Evolutionary conservation across 2,329 filamentous ascomycete species (phyloP), one percentile per base, ranked within the genome.

Genomic region (Phaeosphaeria sp.): DNA sequence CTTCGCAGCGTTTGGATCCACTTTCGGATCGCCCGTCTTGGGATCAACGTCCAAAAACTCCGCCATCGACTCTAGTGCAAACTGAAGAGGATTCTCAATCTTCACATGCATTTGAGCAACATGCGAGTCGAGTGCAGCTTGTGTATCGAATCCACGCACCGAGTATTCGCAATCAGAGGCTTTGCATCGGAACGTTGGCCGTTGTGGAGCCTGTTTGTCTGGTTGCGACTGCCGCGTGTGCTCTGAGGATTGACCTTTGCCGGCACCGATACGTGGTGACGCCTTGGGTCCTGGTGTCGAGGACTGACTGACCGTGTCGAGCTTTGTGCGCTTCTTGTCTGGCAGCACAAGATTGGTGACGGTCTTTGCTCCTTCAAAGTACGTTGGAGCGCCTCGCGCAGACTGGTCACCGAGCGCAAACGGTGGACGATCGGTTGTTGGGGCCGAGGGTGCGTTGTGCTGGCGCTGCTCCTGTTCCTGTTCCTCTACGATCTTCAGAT

Each of bases 321-420:
- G 72, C 77, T 85, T 87, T 52, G 81, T 80, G 66, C 81, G 84
- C 78, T 88, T 89, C 55, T 80, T 78, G 2, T 82, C 80, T 18
- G 86, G 86, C 22, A 88, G 73, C 47, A 85, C 83, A 47, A 89
- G 79, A 61, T 87, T 84, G 50, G 82, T 85, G 49, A 88, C 79
- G 50, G 81, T 79, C 20, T 80, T 81, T 20, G 80, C 78, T 9
- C 79, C 66, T 43, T 73, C 80, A 55, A 86, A 85, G 51, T 84
- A 85, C 59, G 83, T 82, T 9, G 86, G 85, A 55, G 86, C 80
- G 22, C 86, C 85, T 54, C 84, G 81, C 17, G 85, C 85, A 48
- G 84, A 84, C 23, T 81, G 79, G 17, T 79, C 81, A 52, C 81
- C 81, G 51, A 83, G 64, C 10, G 75, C 73, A 65, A 85, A 85